phyloP scores from a whole-genome alignment of 768 basidiomycete species.

The Mycena polygramma region DNA sequence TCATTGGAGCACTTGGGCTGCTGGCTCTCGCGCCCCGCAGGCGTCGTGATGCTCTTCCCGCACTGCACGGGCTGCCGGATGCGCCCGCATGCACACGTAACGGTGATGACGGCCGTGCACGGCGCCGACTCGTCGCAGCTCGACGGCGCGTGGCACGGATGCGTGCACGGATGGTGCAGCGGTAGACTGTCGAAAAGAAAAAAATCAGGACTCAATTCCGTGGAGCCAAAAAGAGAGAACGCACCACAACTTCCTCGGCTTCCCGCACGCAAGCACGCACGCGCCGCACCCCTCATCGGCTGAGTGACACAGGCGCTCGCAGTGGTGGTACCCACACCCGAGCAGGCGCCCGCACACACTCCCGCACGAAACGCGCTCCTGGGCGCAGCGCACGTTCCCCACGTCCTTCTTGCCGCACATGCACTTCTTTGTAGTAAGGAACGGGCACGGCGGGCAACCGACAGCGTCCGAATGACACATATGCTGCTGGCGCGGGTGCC shows the following conservation, averaged over 20 bases:
- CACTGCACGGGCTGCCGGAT: conserved; percentile 82
- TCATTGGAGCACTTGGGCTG: conserved; percentile 84
- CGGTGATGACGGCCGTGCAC: conserved; percentile 74
- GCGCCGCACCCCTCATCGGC: conserved; percentile 75
- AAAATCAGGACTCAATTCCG: not conserved
- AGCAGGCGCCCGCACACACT: conserved; percentile 81
- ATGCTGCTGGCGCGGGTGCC: conserved; percentile 84
- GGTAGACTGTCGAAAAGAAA: conserved; percentile 62
- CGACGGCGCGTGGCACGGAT: conserved; percentile 90
- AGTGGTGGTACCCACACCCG: conserved; percentile 91
- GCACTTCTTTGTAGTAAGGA: conserved; percentile 82
- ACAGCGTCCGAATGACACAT: conserved; percentile 81
- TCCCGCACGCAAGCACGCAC: conserved; percentile 86
- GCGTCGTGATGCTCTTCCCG: conserved; percentile 66
- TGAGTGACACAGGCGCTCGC: conserved; percentile 84
- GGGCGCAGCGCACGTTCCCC: conserved; percentile 86
- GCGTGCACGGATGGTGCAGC: conserved; percentile 79
- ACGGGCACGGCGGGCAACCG: conserved; percentile 89
- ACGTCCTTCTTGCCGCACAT: conserved; percentile 91
- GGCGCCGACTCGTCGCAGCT: conserved; percentile 85
- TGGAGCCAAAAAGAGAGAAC: conserved; percentile 40
- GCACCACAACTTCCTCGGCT: conserved; percentile 87
- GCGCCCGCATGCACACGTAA: conserved; percentile 88
- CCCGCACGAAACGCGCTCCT: conserved; percentile 88
- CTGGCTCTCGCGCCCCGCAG: conserved; percentile 56